These are phyloP conservation scores for Blastomyces gilchristii DNA, from an alignment of 2,329 filamentous ascomycete genomes.

Conservation along the genomic window DNA sequence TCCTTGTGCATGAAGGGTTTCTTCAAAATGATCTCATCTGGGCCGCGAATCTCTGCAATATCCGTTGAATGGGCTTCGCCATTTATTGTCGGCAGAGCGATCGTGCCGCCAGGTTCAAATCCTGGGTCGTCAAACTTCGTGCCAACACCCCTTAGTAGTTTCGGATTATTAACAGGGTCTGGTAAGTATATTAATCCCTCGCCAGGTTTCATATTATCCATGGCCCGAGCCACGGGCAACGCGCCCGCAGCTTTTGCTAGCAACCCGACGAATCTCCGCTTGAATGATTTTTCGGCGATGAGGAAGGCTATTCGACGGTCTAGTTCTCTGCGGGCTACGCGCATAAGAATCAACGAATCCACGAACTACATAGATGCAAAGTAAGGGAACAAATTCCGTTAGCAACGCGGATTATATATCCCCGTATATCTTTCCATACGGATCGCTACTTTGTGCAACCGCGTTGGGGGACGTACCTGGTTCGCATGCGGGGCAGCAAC, in stretches of 20 bases:
- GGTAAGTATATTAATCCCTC: conserved; percentile 77
- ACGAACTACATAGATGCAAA: conserved; percentile 58
- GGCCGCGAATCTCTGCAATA: conserved; percentile 68
- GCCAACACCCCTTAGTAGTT: conserved; percentile 64
- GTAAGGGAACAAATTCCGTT: conserved; percentile 8
- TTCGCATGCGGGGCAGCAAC: conserved; percentile 96
- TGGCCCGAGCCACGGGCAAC: conserved; percentile 83
- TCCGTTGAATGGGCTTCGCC: conserved; percentile 71
- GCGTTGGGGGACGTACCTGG: conserved; percentile 50
- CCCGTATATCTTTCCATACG: not conserved
- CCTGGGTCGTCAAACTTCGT: conserved; percentile 68
- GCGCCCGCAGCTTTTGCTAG: conserved; percentile 75
- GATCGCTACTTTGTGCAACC: not conserved
- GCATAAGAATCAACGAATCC: conserved; percentile 86
- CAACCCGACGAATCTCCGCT: conserved; percentile 78
- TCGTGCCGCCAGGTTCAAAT: conserved; percentile 66
- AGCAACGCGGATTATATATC: not conserved
- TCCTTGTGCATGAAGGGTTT: conserved; percentile 72
- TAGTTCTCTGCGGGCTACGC: conserved; percentile 75
- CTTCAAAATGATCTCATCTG: conserved; percentile 75
- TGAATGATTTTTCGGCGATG: conserved; percentile 91
- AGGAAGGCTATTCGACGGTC: conserved; percentile 83
- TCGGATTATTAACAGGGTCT: conserved; percentile 75
- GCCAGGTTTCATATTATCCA: conserved; percentile 75
- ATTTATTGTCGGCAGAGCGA: conserved; percentile 78